Conservation (phyloP, 208 protist genomes). For the Trypanosoma mega region DNA sequence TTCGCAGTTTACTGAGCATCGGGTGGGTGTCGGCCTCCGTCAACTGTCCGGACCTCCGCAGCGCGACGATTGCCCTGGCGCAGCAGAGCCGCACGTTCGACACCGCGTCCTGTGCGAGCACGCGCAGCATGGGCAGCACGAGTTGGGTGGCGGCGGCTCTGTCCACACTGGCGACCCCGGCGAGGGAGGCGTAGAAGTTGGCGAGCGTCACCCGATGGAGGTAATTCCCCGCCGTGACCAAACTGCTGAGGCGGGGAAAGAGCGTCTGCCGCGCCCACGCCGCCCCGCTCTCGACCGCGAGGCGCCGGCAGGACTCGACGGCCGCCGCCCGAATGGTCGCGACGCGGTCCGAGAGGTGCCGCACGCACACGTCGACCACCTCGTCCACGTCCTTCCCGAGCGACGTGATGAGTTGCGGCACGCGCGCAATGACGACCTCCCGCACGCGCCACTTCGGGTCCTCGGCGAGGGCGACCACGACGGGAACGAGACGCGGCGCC, state of each 20-base stretch:
- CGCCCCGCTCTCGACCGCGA: slow-evolving; percentile 64
- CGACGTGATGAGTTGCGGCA: slow-evolving; percentile 81
- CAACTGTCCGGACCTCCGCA: slow-evolving; percentile 48
- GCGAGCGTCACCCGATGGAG: slow-evolving; percentile 76
- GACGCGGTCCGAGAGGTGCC: slow-evolving; percentile 79
- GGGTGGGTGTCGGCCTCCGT: slow-evolving; percentile 43
- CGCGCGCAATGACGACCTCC: slow-evolving; percentile 80
- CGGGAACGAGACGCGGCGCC: slow-evolving; percentile 81
- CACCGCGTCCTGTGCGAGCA: slow-evolving; percentile 65
- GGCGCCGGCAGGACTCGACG: slow-evolving; percentile 77
- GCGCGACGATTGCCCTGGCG: slow-evolving; percentile 56
- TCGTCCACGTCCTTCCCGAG: slow-evolving; percentile 67
- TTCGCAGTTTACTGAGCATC: slow-evolving; percentile 50
- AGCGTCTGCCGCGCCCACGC: slow-evolving; percentile 60
- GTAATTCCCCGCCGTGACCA: slow-evolving; percentile 68
- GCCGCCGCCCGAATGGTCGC: slow-evolving; percentile 83
- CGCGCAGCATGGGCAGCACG: slow-evolving; percentile 62
- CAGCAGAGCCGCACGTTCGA: slow-evolving; percentile 84
- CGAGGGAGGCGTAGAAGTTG: slow-evolving; percentile 70
- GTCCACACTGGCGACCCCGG: slow-evolving; percentile 52
- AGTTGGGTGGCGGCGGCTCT: slow-evolving; percentile 36
- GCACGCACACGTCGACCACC: slow-evolving; percentile 79
- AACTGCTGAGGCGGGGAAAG: slow-evolving; percentile 58
- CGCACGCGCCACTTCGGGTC: slow-evolving; percentile 90
- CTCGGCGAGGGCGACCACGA: slow-evolving; percentile 69